Conservation (phyloP, 495 filamentous ascomycete species). For the Chaetomium fimeti region DNA sequence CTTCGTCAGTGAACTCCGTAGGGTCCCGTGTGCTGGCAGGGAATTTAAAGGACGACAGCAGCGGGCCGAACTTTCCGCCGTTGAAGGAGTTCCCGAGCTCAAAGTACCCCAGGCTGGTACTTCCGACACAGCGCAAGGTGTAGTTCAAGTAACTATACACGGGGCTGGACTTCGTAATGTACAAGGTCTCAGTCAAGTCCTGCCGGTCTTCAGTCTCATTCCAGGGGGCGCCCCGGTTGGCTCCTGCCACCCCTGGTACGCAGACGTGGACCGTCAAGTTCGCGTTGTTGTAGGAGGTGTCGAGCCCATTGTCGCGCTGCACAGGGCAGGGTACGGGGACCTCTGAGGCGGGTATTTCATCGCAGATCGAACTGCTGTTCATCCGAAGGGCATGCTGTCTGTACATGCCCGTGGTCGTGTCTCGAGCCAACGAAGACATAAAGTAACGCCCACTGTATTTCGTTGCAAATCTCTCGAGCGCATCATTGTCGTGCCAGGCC, state of each 20-base stretch:
- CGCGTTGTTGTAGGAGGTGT: too few species aligned
- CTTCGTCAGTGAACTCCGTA: neutral
- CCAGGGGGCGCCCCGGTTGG: neutral
- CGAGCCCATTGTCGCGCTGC: too few species aligned
- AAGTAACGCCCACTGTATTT: too few species aligned
- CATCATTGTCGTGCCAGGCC: too few species aligned
- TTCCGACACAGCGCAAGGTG: neutral
- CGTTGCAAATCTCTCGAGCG: too few species aligned
- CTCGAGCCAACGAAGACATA: too few species aligned
- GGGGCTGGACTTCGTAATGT: neutral
- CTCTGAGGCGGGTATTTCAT: too few species aligned
- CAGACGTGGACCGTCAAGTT: neutral
- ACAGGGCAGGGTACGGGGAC: too few species aligned
- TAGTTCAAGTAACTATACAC: too few species aligned
- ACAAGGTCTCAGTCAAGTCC: neutral
- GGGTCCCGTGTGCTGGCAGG: neutral
- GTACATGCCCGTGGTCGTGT: too few species aligned
- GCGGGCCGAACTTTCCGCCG: constrained; percentile 1
- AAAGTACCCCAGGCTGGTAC: constrained; percentile 15
- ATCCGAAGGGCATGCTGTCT: too few species aligned
- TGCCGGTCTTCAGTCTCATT: neutral
- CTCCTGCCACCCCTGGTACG: neutral
- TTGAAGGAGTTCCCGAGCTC: constrained; percentile 16
- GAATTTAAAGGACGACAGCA: neutral
- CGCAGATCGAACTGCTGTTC: too few species aligned